These are phyloP conservation scores for Aspergillus niger DNA, from an alignment of 2,329 filamentous ascomycete genomes.

Conservation along the genomic window DNA sequence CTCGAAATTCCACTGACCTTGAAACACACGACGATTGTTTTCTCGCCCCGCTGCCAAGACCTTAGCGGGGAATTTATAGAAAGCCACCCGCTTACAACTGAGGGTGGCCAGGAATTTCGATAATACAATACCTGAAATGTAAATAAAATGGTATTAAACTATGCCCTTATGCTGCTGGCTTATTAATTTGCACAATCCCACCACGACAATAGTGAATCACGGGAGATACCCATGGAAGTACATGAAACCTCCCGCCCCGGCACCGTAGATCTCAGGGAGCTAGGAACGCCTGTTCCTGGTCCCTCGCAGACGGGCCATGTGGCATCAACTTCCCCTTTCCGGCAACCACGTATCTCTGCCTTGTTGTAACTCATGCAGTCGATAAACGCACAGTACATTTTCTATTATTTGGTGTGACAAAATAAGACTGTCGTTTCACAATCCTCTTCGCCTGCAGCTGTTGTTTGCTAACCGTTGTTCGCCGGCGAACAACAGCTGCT, in stretches of 20 bases:
- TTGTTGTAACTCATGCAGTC: slow-evolving; percentile 10
- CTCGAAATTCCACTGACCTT: too few species aligned
- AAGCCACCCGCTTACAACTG: slow-evolving; percentile 3
- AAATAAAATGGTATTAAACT: too few species aligned
- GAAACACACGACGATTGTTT: too few species aligned
- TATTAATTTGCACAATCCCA: too few species aligned
- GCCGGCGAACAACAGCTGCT: slow-evolving; percentile 11
- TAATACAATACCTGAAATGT: neutral
- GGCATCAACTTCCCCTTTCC: slow-evolving; percentile 6
- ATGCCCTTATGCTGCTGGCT: too few species aligned
- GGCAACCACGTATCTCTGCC: neutral
- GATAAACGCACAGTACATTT: neutral
- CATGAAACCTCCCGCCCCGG: slow-evolving; percentile 5
- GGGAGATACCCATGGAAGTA: neutral
- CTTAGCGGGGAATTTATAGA: neutral
- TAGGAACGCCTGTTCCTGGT: slow-evolving; percentile 8
- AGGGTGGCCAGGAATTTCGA: slow-evolving; percentile 1
- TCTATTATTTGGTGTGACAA: neutral
- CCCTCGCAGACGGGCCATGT: slow-evolving; percentile 9
- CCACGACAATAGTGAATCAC: neutral
- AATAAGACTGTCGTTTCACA: slow-evolving; percentile 1
- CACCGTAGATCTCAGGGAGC: neutral
- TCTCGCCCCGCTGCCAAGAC: too few species aligned
- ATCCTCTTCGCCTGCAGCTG: neutral
- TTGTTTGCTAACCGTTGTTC: neutral